phyloP scores from a whole-genome alignment of 2,329 filamentous ascomycete genomes.

The Pseudovirgaria hyperparasitica region DNA sequence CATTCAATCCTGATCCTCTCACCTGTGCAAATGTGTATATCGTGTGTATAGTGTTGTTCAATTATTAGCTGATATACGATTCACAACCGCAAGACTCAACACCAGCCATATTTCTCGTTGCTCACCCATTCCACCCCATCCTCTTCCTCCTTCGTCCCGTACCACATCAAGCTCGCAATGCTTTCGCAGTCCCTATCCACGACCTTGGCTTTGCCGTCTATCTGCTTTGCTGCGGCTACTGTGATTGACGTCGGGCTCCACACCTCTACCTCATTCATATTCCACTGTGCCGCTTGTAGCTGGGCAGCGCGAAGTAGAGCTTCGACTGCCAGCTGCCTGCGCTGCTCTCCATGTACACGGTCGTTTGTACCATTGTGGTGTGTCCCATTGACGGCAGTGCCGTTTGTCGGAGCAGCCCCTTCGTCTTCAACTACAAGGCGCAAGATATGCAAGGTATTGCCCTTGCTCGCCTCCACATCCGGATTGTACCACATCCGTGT shows the following conservation, averaged over 20 bases:
- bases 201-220: conserved; percentile 39
- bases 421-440: conserved; percentile 54
- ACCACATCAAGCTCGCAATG: conserved; percentile 62
- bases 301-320: conserved; percentile 56
- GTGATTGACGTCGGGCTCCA: conserved; percentile 63
- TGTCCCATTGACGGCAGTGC: too few species aligned
- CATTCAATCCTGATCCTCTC: background rate
- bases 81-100: conserved; percentile 30
- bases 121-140: conserved; percentile 55
- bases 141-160: conserved; percentile 32
- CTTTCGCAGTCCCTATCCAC: conserved; percentile 49
- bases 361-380: conserved; percentile 10
- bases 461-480: conserved; percentile 37
- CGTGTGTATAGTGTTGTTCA: background rate
- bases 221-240: conserved; percentile 26
- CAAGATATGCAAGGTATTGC: conserved; percentile 58
- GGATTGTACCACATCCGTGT: conserved; percentile 50
- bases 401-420: too few species aligned
- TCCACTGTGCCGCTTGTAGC: conserved; percentile 58
- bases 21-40: conserved; percentile 1
- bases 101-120: conserved; percentile 72
- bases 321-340: conserved; percentile 34
- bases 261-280: conserved; percentile 56
- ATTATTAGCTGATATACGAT: conserved; percentile 3
- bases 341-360: background rate